Conservation (phyloP, 2,329 filamentous ascomycete species). For the Xylariomycetidae sp. region DNA sequence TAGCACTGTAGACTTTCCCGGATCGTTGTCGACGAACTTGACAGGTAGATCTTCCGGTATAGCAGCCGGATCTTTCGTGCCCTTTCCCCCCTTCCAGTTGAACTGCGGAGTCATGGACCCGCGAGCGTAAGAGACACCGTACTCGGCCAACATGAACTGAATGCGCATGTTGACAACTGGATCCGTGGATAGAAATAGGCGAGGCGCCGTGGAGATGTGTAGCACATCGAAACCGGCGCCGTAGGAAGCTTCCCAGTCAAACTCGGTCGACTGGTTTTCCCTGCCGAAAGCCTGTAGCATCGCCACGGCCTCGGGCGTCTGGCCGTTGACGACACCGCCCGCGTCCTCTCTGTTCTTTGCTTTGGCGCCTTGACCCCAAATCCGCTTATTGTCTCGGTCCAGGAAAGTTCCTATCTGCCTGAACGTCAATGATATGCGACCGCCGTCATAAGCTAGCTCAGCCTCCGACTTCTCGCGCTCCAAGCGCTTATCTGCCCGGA, state of each 20-base stretch:
- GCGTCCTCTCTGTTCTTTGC: slow-evolving; percentile 61
- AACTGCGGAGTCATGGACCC: slow-evolving; percentile 29
- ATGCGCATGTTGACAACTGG: slow-evolving; percentile 44
- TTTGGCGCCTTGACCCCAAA: slow-evolving; percentile 90
- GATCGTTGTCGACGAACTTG: slow-evolving; percentile 54
- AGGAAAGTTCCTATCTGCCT: slow-evolving; percentile 84
- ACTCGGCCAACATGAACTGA: slow-evolving; percentile 44
- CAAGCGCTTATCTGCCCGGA: slow-evolving; percentile 77
- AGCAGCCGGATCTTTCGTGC: too few relatives aligned
- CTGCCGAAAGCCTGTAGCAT: slow-evolving; percentile 77
- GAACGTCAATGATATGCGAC: slow-evolving; percentile 89
- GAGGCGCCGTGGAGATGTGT: slow-evolving; percentile 52
- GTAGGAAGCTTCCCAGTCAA: slow-evolving; percentile 73
- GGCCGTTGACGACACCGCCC: slow-evolving; percentile 62
- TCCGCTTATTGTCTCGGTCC: slow-evolving; percentile 54
- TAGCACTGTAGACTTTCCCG: slow-evolving; percentile 42
- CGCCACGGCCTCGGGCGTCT: slow-evolving; percentile 57
- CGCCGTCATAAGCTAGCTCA: slow-evolving; percentile 69
- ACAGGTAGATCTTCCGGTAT: slow-evolving; percentile 32
- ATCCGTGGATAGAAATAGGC: slow-evolving; percentile 48
- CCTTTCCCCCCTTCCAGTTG: too few relatives aligned
- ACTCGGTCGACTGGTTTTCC: slow-evolving; percentile 72
- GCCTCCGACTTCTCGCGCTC: slow-evolving; percentile 59
- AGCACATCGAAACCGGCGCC: slow-evolving; percentile 81
- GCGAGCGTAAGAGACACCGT: slow-evolving; percentile 40